Evolutionary conservation across 441 rosid species (phyloP), one percentile per base, ranked within the genome.

Genomic region (Populus hybrid): DNA sequence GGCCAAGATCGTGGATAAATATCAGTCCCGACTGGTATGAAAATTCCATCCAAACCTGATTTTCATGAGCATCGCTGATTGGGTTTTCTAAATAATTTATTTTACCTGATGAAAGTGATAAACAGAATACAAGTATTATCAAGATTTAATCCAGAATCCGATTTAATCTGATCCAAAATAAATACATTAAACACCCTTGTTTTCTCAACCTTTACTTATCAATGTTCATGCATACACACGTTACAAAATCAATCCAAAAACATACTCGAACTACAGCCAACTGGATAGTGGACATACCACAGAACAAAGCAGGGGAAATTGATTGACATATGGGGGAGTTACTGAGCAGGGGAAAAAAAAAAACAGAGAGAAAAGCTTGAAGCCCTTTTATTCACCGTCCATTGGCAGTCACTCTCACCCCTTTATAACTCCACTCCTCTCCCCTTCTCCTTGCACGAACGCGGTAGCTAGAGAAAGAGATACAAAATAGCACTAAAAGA

Each of bases 371-470:
- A 29, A 29, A 29, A 29, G 31, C 31, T 29, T 29, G 29, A 63
- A 14, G 18, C 7, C 61, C 70, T 21, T 65, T 74, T 64, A 42
- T 42, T 42, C 77, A 66, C 71, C 71, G 64, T 65, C 77, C 77
- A 65, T 24, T 74, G 36, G 26, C 63, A 24, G 69, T 29, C 31
- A 29, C 31, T 64, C 33, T 35, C 69, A 2, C 16, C 38, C 33
- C 36, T 74, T 24, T 74, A 74, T 75, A 74, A 64, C 21, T 12
- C 64, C 36, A 6, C 35, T n/a, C 66, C 3, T 2, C 11, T 64
- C 3, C 67, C 0, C 24, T 24, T 6, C 31, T 29, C 31, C 63
- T 35, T 26, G 9, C n/a, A 42, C n/a, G 31, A 1, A 11, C 28
- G 9, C 11, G 12, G 59, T 1, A 3, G 67, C 2, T 16, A 56